These are phyloP conservation scores for Trypethelium eluteriae DNA, from an alignment of 495 filamentous ascomycete species.

Conservation along the genomic window DNA sequence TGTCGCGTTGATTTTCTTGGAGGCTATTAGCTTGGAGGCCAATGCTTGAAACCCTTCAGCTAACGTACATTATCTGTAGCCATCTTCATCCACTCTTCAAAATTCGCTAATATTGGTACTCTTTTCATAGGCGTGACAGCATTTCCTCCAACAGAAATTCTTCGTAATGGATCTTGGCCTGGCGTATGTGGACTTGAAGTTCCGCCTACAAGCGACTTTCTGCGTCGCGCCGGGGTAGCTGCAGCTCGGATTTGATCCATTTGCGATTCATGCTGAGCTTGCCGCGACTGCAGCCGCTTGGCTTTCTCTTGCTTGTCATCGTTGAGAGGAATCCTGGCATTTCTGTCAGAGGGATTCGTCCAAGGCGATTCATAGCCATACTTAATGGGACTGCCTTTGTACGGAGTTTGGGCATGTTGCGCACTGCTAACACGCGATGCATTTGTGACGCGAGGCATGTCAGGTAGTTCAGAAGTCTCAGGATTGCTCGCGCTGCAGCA, in stretches of 20 bases:
- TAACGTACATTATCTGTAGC: conserved; percentile 74
- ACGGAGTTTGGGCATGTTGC: conserved; percentile 17
- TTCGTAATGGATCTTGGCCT: conserved; percentile 54
- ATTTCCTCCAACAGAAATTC: conserved; percentile 49
- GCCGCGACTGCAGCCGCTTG: conserved; percentile 75
- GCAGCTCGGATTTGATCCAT: conserved; percentile 87
- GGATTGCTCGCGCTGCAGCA: neutral
- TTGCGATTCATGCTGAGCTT: conserved; percentile 81
- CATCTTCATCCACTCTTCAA: conserved; percentile 99
- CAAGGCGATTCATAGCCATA: neutral
- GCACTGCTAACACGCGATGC: conserved; percentile 24
- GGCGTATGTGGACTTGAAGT: conserved; percentile 60
- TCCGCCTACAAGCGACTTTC: conserved; percentile 54
- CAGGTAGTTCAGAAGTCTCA: neutral
- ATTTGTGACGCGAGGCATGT: conserved; percentile 25
- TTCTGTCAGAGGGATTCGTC: neutral
- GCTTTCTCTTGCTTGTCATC: conserved; percentile 92
- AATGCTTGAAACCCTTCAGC: neutral
- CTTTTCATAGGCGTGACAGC: conserved; percentile 94
- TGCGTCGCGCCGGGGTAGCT: conserved; percentile 74
- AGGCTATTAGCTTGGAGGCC: conserved; percentile 15
- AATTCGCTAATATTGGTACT: conserved; percentile 91
- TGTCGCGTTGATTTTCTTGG: conserved; percentile 86
- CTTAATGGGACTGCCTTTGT: conserved; percentile 28
- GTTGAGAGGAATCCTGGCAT: conserved; percentile 70